Percentiles rank a stretch among this genome's conserved stretches.
phyloP scores from a whole-genome alignment of 768 basidiomycete species.

The Trametes sanguinea region DNA sequence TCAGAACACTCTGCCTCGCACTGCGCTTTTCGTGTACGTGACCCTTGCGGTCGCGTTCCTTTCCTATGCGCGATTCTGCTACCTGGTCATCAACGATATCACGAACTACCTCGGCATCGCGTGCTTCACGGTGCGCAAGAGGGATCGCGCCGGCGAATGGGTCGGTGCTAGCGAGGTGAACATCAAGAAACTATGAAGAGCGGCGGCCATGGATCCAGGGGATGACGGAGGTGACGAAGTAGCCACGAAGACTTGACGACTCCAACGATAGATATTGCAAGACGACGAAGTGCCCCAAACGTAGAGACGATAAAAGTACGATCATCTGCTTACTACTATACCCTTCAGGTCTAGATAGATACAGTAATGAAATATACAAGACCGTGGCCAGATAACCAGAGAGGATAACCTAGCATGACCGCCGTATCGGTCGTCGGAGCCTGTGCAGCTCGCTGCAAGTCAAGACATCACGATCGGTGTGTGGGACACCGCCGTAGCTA shows the following conservation, averaged over 20 bases:
- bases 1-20: slow-evolving; percentile 63
- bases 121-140: slow-evolving; percentile 90
- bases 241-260: no score
- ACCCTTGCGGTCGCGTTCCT: slow-evolving; percentile 69
- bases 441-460: no score
- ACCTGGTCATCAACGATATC: slow-evolving; percentile 83
- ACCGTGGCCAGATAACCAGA: no score
- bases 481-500: no score
- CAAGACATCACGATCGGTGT: no score
- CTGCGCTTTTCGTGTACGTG: slow-evolving; percentile 70
- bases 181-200: slow-evolving; percentile 17
- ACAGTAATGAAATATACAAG: not conserved
- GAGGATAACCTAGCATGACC: no score
- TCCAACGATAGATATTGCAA: no score
- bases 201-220: not conserved
- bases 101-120: slow-evolving; percentile 92
- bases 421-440: no score
- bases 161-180: slow-evolving; percentile 33
- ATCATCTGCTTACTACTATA: not conserved
- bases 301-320: not conserved
- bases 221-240: not conserved
- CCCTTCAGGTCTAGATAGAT: not conserved
- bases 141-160: slow-evolving; percentile 72
- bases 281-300: no score
- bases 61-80: slow-evolving; percentile 76